Evolutionary conservation across 352 stramenopile species (phyloP).

Genomic region (Globisporangium nunn): DNA sequence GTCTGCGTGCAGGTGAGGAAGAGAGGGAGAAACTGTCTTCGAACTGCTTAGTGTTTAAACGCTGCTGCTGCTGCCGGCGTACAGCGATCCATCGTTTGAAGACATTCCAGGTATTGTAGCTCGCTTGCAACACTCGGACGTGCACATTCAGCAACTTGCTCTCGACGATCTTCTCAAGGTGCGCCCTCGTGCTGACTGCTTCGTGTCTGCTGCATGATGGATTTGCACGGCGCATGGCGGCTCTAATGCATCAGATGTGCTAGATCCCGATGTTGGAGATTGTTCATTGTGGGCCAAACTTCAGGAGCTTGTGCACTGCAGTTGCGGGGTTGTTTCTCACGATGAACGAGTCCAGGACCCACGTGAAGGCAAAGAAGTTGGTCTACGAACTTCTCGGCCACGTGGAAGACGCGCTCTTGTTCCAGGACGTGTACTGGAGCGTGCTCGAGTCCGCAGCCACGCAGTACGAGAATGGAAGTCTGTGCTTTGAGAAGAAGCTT

Average conservation of each 20-base stretch:
- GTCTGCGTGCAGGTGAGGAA: slow-evolving; percentile 27
- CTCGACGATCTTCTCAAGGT: slow-evolving; percentile 13
- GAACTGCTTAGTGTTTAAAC: too few relatives aligned
- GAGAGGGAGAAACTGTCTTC: too few relatives aligned
- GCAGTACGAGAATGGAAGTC: slow-evolving; percentile 15
- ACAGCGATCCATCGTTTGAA: slow-evolving; percentile 11
- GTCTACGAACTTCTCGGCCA: slow-evolving; percentile 35
- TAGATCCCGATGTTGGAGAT: slow-evolving; percentile 51
- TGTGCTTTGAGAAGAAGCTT: slow-evolving; percentile 22
- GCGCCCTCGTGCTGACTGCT: not conserved
- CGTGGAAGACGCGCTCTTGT: slow-evolving; percentile 37
- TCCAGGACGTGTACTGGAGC: slow-evolving; percentile 40
- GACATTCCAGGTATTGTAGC: slow-evolving; percentile 10
- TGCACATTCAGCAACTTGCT: slow-evolving; percentile 1
- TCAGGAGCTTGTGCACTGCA: slow-evolving; percentile 19
- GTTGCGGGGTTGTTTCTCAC: slow-evolving; percentile 33
- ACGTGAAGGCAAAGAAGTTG: slow-evolving; percentile 19
- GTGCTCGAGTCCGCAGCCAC: slow-evolving; percentile 38
- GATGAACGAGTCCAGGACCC: slow-evolving; percentile 1
- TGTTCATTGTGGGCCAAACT: slow-evolving; percentile 37
- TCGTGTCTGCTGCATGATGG: not conserved
- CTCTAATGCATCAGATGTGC: not conserved
- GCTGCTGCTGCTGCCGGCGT: too few relatives aligned
- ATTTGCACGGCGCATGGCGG: not conserved
- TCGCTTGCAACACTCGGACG: slow-evolving; percentile 1